These are phyloP conservation scores for Sungouiozyma ichnusensis DNA, from an alignment of 805 yeast species.

Conservation along the genomic window DNA sequence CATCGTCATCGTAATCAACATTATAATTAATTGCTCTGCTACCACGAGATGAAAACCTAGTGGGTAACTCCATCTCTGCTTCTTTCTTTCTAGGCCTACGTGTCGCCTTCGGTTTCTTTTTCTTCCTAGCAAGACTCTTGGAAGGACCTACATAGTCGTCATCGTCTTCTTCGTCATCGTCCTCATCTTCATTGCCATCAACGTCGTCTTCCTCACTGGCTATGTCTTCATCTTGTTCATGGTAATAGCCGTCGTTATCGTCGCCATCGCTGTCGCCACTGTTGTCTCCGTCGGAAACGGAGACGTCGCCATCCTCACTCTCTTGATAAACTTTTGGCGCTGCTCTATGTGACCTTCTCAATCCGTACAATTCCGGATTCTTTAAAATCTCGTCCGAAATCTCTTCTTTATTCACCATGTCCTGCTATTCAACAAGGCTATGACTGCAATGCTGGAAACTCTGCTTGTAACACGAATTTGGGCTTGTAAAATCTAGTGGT, in stretches of 20 bases:
- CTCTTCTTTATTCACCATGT: slow-evolving; percentile 15
- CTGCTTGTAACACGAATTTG: no score
- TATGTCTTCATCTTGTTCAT: slow-evolving; percentile 21
- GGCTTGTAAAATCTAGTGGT: no score
- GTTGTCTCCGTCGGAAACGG: slow-evolving; percentile 25
- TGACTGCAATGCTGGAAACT: no score
- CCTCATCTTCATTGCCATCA: slow-evolving; percentile 23
- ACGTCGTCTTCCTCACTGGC: slow-evolving; percentile 21
- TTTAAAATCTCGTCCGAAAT: slow-evolving; percentile 46
- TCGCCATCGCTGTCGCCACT: slow-evolving; percentile 19
- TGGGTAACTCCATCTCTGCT: slow-evolving; percentile 33
- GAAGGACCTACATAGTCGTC: slow-evolving; percentile 16
- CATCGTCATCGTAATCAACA: slow-evolving; percentile 46
- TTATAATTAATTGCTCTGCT: slow-evolving; percentile 60
- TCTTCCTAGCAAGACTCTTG: slow-evolving; percentile 10
- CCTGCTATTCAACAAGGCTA: not conserved
- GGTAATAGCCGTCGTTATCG: slow-evolving; percentile 21
- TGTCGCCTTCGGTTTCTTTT: slow-evolving; percentile 11
- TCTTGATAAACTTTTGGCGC: slow-evolving; percentile 29
- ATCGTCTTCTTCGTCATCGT: slow-evolving; percentile 11
- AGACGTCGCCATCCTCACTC: slow-evolving; percentile 16
- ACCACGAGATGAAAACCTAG: slow-evolving; percentile 70
- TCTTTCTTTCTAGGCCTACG: slow-evolving; percentile 9
- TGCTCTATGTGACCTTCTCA: slow-evolving; percentile 65
- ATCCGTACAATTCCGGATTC: slow-evolving; percentile 76